Evolutionary conservation across 2,329 filamentous ascomycete genomes (phyloP).

Genomic region (Fusarium oligoseptatum): DNA sequence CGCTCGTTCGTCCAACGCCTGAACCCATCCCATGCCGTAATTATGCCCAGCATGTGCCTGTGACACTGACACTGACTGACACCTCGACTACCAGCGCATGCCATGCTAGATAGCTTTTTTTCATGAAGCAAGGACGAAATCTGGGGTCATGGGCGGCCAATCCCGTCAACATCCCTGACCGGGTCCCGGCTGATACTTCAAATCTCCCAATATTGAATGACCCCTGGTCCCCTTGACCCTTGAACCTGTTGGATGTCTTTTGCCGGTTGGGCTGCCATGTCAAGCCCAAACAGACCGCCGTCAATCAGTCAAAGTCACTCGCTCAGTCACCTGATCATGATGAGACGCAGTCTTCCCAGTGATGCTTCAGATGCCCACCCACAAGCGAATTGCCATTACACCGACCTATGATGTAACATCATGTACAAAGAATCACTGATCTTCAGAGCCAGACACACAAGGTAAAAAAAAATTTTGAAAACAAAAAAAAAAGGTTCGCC

Average conservation of each 20-base stretch:
- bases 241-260: background rate
- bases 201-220: background rate
- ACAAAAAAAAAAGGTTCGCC: background rate
- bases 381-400: background rate
- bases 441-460: background rate
- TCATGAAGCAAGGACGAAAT: constrained; percentile 2
- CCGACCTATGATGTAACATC: constrained; percentile 24
- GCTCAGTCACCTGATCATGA: constrained; percentile 27
- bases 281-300: background rate
- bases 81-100: background rate
- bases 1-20: constrained; percentile 1
- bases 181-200: background rate
- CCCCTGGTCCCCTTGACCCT: background rate
- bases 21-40: background rate
- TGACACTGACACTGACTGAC: background rate
- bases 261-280: background rate
- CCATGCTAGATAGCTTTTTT: background rate
- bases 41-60: background rate
- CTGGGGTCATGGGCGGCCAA: background rate
- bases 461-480: background rate
- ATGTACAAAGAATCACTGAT: constrained; percentile 13
- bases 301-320: background rate
- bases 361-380: background rate
- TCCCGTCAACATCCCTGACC: background rate
- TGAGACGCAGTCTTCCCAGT: constrained; percentile 8